phyloP scores from a whole-genome alignment of 106 monocot species.

The Dioscorea dumetorum region DNA sequence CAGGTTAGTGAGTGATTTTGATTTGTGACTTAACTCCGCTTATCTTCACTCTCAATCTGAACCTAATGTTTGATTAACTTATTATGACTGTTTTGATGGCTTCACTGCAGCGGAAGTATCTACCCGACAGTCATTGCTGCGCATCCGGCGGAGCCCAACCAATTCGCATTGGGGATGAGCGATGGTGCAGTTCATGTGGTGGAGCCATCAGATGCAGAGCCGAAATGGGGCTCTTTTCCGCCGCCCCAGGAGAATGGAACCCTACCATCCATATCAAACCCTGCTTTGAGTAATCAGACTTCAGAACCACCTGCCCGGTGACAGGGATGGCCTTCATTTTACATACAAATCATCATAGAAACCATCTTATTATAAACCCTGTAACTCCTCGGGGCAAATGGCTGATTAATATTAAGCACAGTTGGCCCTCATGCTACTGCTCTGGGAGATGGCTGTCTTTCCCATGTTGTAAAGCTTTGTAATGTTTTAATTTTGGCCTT shows the following conservation, averaged over 20 bases:
- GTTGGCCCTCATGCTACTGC: too few relatives aligned
- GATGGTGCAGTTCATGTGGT: constrained; percentile 81
- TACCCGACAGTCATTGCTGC: constrained; percentile 79
- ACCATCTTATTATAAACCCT: too few relatives aligned
- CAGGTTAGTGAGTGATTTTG: constrained; percentile 24
- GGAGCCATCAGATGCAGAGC: constrained; percentile 76
- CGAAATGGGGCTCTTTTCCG: constrained; percentile 64
- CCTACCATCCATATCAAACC: constrained; percentile 48
- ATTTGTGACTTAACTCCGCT: not conserved
- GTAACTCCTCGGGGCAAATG: too few relatives aligned
- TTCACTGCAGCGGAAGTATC: constrained; percentile 23
- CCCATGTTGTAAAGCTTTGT: too few relatives aligned
- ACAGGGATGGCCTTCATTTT: constrained; percentile 3
- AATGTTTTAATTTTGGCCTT: too few relatives aligned
- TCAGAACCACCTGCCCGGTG: constrained; percentile 71
- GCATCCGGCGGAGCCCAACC: constrained; percentile 84
- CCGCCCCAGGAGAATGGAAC: constrained; percentile 60
- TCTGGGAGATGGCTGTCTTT: too few relatives aligned
- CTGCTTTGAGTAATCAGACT: constrained; percentile 53
- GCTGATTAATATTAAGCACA: too few relatives aligned
- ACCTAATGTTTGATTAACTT: too few relatives aligned
- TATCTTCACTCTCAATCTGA: too few relatives aligned
- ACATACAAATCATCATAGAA: too few relatives aligned
- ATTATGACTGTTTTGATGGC: too few relatives aligned
- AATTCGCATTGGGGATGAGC: constrained; percentile 91